Evolutionary conservation across 768 basidiomycete species (phyloP), one percentile per base, ranked within the genome.

Genomic region (Suillus brevipes): DNA sequence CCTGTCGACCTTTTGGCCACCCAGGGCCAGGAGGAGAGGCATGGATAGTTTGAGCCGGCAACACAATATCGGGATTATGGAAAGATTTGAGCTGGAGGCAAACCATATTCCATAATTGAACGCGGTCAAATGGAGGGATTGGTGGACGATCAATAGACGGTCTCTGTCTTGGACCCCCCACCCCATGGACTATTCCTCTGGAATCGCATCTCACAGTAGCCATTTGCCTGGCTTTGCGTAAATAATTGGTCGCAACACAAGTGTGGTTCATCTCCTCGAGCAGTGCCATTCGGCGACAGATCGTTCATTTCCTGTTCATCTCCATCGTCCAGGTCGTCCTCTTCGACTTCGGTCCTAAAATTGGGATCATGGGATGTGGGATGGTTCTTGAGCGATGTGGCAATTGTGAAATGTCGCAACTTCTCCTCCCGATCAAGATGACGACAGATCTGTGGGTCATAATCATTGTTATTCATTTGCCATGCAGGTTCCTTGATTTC

Each of bases 21-120:
- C 68, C 62, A 10, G 28, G 25, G 16, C 52, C 53, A 13, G 68
- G 68, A 9, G 75, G 77, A 5, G 37, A 59, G 12, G 70, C 73
- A 45, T 74, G 68, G 20, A 77, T 37, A 4, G 71, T 73, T 59
- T 38, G 72, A 74, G 2, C 73, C 7, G 5, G 49, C 25, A 50
- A 50, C 13, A 25, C 7, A 6, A 50, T 3, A 12, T 23, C 1
- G 6, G 49, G 14, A 50, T 50, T 3, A 8, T 50, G 49, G 25
- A 25, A 14, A 4, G 13, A 50, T 25, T 50, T 4, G 31, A 31
- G 31, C 49, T 25, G 49, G 13, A 50, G 25, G 23, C 23, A 6
- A 50, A 50, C 49, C 3, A 14, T 50, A 5, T 50, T 23, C 49
- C 47, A 47, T 6, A 49, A 5, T 50, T 50, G 49, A 14, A 50